Conservation (phyloP, 1,284 basidiomycete species). For the Ceratobasidium sp. region DNA sequence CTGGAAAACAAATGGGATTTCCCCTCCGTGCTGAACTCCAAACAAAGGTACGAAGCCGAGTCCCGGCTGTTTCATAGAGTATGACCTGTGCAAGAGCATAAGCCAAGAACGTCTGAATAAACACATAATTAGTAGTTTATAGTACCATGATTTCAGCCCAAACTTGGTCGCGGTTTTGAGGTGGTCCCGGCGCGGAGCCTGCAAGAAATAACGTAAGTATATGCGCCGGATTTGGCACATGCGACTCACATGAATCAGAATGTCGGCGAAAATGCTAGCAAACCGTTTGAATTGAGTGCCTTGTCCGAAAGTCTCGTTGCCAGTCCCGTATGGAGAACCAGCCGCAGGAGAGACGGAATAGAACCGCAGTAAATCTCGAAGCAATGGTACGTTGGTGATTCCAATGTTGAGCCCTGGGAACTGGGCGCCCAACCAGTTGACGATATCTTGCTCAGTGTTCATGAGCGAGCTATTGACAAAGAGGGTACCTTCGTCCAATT, state of each 20-base stretch:
- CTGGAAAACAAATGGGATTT: neutral
- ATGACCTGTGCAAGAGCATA: neutral
- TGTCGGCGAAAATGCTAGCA: conserved; percentile 31
- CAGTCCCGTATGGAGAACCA: conserved; percentile 41
- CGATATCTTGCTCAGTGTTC: conserved; percentile 11
- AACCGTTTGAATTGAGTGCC: conserved; percentile 36
- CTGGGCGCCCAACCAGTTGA: conserved; percentile 19
- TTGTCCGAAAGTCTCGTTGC: conserved; percentile 22
- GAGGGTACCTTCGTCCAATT: conserved; percentile 41
- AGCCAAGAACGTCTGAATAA: too few species aligned
- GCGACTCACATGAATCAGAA: conserved; percentile 6
- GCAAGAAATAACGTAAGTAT: neutral
- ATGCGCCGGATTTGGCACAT: neutral
- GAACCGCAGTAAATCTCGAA: conserved; percentile 12
- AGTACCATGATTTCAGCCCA: conserved; percentile 20
- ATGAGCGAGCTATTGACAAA: conserved; percentile 1
- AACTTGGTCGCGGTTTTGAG: conserved; percentile 18
- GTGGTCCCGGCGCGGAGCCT: conserved; percentile 27
- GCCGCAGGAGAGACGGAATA: conserved; percentile 29
- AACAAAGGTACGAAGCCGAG: neutral
- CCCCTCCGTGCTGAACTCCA: neutral
- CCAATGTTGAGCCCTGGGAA: neutral
- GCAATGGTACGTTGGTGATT: neutral
- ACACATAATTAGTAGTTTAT: neutral
- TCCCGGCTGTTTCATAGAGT: neutral